A percentile compares a stretch with the other conserved stretches of the same genome.
Evolutionary conservation across 2,329 filamentous ascomycete species (phyloP).

Genomic region (Ophiostoma montium): DNA sequence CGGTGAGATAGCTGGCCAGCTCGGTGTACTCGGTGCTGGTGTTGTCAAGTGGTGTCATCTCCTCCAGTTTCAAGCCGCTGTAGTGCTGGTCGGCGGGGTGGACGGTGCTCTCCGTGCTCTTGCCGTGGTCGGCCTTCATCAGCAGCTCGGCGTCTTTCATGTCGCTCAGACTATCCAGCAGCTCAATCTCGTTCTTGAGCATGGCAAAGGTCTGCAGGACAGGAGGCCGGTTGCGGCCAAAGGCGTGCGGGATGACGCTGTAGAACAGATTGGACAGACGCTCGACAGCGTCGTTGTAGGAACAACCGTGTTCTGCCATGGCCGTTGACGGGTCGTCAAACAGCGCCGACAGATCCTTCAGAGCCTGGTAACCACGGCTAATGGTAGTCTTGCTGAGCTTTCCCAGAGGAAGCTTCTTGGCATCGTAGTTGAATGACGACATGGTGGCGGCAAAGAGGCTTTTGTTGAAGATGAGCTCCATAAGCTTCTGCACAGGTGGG

Average conservation of each 20-base stretch:
- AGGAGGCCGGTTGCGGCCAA: constrained; percentile 60
- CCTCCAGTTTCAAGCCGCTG: constrained; percentile 53
- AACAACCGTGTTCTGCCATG: constrained; percentile 25
- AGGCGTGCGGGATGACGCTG: constrained; percentile 67
- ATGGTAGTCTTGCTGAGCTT: constrained; percentile 74
- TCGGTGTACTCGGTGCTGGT: constrained; percentile 47
- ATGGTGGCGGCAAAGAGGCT: constrained; percentile 55
- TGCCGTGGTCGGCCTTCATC: constrained; percentile 52
- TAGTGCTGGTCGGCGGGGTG: constrained; percentile 62
- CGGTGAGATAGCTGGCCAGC: constrained; percentile 51
- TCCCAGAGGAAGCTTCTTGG: constrained; percentile 65
- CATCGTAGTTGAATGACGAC: constrained; percentile 54
- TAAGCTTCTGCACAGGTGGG: constrained; percentile 48
- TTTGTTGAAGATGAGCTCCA: constrained; percentile 74
- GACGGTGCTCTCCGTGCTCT: constrained; percentile 26
- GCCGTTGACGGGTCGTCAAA: constrained; percentile 41
- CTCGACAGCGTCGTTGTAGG: constrained; percentile 33
- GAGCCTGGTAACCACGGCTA: constrained; percentile 55
- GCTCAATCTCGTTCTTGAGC: constrained; percentile 62
- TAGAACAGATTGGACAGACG: constrained; percentile 66
- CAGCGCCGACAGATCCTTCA: constrained; percentile 61
- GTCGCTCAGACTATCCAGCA: constrained; percentile 68
- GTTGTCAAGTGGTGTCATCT: constrained; percentile 57
- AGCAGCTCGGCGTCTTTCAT: constrained; percentile 73
- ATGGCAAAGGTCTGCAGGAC: constrained; percentile 39